These are phyloP conservation scores for Penicillium sp. DNA, from an alignment of 2,329 filamentous ascomycete species.

Conservation along the genomic window DNA sequence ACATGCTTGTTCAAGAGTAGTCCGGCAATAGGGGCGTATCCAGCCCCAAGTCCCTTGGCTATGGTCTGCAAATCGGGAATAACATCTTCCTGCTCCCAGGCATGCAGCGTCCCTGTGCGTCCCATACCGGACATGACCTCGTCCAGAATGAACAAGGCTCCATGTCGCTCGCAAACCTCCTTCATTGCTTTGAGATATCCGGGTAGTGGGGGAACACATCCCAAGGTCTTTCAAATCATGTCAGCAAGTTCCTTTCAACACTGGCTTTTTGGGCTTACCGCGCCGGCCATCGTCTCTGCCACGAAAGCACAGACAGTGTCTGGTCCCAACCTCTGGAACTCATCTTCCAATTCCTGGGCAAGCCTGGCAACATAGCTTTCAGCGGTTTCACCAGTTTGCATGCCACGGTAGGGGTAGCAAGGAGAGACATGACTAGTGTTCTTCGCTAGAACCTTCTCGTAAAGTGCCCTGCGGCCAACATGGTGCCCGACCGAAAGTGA, in stretches of 20 bases:
- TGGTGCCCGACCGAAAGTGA: conserved; percentile 64
- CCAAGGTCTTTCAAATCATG: conserved; percentile 36
- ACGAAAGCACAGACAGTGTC: conserved; percentile 65
- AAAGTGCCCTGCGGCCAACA: conserved; percentile 54
- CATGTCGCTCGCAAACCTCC: conserved; percentile 52
- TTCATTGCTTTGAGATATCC: conserved; percentile 56
- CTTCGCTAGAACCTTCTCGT: conserved; percentile 53
- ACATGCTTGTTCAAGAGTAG: conserved; percentile 49
- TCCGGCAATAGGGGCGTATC: conserved; percentile 51
- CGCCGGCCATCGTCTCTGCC: conserved; percentile 50
- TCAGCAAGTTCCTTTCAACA: background rate
- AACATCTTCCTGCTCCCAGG: conserved; percentile 53
- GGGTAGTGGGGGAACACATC: conserved; percentile 48
- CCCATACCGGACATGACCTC: conserved; percentile 57
- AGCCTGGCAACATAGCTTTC: conserved; percentile 56
- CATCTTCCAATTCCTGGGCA: conserved; percentile 59
- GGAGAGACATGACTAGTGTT: conserved; percentile 58
- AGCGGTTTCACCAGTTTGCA: conserved; percentile 47
- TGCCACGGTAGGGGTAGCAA: conserved; percentile 60
- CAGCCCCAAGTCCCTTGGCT: conserved; percentile 55
- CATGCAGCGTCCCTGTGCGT: conserved; percentile 51
- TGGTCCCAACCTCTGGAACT: conserved; percentile 60
- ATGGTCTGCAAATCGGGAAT: conserved; percentile 55
- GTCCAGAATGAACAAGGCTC: conserved; percentile 47
- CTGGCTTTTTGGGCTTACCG: conserved; percentile 29